Conservation (phyloP, 441 rosid species). For the Raphanus hybrid region DNA sequence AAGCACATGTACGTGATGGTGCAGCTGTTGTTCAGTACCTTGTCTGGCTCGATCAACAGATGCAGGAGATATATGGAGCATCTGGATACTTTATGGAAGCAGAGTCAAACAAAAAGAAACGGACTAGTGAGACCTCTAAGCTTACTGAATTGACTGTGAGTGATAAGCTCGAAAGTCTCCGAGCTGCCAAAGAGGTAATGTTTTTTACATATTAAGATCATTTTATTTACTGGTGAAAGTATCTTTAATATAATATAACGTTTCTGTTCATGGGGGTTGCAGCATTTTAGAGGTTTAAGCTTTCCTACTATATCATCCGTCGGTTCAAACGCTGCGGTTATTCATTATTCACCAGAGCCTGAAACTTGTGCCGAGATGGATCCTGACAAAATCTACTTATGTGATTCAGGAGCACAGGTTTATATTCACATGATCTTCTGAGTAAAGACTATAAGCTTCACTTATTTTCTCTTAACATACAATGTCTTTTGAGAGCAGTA, state of each 20-base stretch:
- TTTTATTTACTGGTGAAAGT: not conserved
- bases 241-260: not conserved
- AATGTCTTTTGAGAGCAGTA: not conserved
- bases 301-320: conserved; percentile 4
- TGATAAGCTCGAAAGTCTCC: not conserved
- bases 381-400: not conserved
- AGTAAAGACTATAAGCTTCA: not conserved
- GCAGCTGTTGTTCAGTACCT: conserved; percentile 11
- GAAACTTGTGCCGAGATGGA: conserved; percentile 5
- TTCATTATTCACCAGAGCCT: not conserved
- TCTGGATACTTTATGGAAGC: conserved; percentile 3
- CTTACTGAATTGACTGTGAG: not conserved
- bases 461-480: not conserved
- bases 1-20: conserved; percentile 3
- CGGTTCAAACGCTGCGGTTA: not conserved
- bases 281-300: conserved; percentile 7
- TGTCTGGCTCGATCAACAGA: not conserved
- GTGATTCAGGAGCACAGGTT: conserved; percentile 12
- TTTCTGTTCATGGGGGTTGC: not conserved
- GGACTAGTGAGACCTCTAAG: conserved; percentile 2
- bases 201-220: not conserved
- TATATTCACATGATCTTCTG: not conserved
- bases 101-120: conserved; percentile 1
- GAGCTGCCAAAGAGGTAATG: conserved; percentile 12
- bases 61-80: not conserved